Evolutionary conservation across 345 rosid genomes (phyloP).

Genomic region (Alliaria petiolata): DNA sequence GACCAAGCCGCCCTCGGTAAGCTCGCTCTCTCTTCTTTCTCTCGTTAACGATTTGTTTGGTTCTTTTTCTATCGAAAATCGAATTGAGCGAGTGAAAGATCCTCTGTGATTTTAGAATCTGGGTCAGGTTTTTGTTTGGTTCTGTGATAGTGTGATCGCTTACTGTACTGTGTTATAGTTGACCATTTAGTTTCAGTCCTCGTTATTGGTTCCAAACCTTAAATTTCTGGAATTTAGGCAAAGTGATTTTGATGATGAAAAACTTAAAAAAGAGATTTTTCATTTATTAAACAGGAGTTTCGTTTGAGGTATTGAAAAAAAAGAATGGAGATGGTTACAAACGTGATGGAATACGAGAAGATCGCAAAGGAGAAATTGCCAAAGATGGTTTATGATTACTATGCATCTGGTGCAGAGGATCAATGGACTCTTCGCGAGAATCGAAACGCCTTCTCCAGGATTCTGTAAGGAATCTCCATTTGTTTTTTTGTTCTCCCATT

Average conservation of each 20-base stretch:
- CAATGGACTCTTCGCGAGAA: constrained; percentile 92
- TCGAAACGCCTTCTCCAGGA: constrained; percentile 79
- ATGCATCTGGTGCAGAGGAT: constrained; percentile 95
- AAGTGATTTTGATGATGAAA: not conserved
- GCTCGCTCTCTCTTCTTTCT: too few relatives aligned
- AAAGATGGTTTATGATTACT: constrained; percentile 92
- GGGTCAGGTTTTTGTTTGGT: too few relatives aligned
- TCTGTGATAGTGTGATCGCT: too few relatives aligned
- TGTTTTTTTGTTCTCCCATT: not conserved
- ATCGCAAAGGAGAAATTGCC: constrained; percentile 87
- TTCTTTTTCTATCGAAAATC: not conserved
- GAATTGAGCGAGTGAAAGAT: not conserved
- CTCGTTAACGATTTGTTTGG: not conserved
- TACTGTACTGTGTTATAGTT: too few relatives aligned
- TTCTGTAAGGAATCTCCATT: constrained; percentile 50
- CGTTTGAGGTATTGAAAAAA: not conserved
- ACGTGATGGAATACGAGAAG: constrained; percentile 79
- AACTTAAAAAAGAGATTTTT: not conserved
- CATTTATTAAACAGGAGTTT: not conserved
- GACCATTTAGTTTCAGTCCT: not conserved
- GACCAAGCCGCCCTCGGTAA: constrained; percentile 1
- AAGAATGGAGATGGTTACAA: constrained; percentile 63
- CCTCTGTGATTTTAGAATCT: too few relatives aligned
- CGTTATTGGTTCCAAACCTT: too few relatives aligned
- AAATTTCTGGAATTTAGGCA: not conserved